A percentile compares a stretch with the other conserved stretches of the same genome.
These are phyloP conservation scores for Nephromyces sp. DNA, from an alignment of 169 alveolate genomes.

Conservation along the genomic window DNA sequence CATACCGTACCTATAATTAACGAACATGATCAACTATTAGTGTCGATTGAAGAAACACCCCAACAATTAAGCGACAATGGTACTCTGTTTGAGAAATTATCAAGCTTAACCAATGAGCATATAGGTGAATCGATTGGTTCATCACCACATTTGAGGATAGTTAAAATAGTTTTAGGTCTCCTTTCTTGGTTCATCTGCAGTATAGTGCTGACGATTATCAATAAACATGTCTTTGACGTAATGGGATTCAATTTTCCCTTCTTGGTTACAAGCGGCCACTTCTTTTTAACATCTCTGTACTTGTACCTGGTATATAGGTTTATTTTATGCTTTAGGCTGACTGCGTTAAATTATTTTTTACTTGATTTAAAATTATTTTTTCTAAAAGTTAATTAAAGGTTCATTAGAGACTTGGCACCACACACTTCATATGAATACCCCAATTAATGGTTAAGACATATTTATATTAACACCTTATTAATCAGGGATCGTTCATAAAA, in stretches of 20 bases:
- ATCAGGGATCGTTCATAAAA: background rate
- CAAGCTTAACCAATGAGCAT: no score
- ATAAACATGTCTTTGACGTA: conserved; percentile 8
- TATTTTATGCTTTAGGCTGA: background rate
- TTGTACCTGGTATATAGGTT: background rate
- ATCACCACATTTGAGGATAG: no score
- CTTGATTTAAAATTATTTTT: background rate
- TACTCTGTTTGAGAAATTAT: no score
- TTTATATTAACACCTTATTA: background rate
- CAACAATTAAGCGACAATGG: no score
- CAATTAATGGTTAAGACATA: background rate
- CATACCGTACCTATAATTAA: no score
- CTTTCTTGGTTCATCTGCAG: conserved; percentile 12
- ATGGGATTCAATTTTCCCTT: conserved; percentile 5
- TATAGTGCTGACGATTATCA: conserved; percentile 11
- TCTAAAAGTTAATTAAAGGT: background rate
- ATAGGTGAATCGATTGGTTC: no score
- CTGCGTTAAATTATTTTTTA: background rate
- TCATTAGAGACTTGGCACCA: background rate
- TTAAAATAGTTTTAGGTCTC: no score
- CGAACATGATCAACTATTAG: no score
- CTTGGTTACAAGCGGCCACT: conserved; percentile 14
- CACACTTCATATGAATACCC: background rate
- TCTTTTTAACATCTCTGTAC: background rate
- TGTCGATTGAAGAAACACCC: no score